Percentiles rank a stretch among this genome's conserved stretches.
phyloP scores from a whole-genome alignment of 768 basidiomycete genomes.

The Clathrus columnatus region DNA sequence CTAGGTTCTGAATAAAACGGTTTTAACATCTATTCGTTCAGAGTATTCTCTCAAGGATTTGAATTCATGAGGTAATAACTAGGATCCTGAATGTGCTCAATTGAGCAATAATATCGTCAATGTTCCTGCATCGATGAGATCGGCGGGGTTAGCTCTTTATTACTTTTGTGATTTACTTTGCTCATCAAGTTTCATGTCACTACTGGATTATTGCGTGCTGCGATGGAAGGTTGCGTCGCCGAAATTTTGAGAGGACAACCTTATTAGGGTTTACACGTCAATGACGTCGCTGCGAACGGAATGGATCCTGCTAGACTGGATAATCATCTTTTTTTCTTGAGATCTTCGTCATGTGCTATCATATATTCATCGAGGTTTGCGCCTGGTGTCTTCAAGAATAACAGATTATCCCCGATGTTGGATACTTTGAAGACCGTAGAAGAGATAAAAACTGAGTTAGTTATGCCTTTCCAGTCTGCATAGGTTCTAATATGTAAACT shows the following conservation, averaged over 20 bases:
- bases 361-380: conserved; percentile 58
- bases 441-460: conserved; percentile 43
- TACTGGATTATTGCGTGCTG: too few relatives aligned
- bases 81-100: too few relatives aligned
- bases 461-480: background rate
- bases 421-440: conserved; percentile 55
- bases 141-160: too few relatives aligned
- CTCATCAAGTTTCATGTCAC: too few relatives aligned
- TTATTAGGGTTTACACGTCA: conserved; percentile 39
- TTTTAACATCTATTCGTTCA: too few relatives aligned
- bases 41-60: too few relatives aligned
- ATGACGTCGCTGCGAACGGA: conserved; percentile 25
- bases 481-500: background rate
- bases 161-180: too few relatives aligned
- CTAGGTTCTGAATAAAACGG: conserved; percentile 66
- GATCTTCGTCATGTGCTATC: conserved; percentile 30
- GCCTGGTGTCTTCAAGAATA: conserved; percentile 66
- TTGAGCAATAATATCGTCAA: conserved; percentile 18
- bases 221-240: too few relatives aligned
- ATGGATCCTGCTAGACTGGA: conserved; percentile 41
- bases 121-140: conserved; percentile 8
- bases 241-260: too few relatives aligned
- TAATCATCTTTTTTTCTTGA: too few relatives aligned
- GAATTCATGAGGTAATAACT: too few relatives aligned
- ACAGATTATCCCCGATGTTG: conserved; percentile 58